Conservation (phyloP, 2,329 filamentous ascomycete species). For the Xylaria polymorpha region DNA sequence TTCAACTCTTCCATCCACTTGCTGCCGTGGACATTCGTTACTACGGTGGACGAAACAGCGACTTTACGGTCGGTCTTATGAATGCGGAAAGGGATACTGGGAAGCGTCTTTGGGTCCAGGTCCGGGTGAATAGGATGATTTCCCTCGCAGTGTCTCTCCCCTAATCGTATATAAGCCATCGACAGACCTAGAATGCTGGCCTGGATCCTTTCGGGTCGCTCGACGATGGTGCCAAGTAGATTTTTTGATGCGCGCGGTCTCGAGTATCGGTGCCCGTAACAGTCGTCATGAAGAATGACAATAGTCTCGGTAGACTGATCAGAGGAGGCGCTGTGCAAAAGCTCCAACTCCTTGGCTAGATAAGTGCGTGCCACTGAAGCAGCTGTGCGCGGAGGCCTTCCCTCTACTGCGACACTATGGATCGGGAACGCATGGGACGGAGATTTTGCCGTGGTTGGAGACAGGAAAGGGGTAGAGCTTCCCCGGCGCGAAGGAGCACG, state of each 20-base stretch:
- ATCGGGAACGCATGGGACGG: slow-evolving; percentile 48
- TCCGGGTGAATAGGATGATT: slow-evolving; percentile 74
- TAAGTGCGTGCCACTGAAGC: slow-evolving; percentile 72
- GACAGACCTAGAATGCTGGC: slow-evolving; percentile 85
- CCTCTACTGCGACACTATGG: slow-evolving; percentile 52
- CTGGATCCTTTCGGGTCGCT: slow-evolving; percentile 90
- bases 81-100: slow-evolving; percentile 82
- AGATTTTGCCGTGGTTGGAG: slow-evolving; percentile 55
- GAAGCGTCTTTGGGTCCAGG: slow-evolving; percentile 64
- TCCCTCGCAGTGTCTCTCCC: slow-evolving; percentile 80
- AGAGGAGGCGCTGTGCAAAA: slow-evolving; percentile 64
- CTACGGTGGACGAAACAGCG: slow-evolving; percentile 77
- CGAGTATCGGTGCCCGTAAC: slow-evolving; percentile 93
- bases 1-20: slow-evolving; percentile 95
- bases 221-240: slow-evolving; percentile 83
- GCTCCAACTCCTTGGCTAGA: slow-evolving; percentile 75
- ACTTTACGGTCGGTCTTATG: slow-evolving; percentile 80
- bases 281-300: slow-evolving; percentile 90
- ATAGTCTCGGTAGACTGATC: slow-evolving; percentile 69
- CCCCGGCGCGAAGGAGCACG: slow-evolving; percentile 60
- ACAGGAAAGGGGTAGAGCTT: slow-evolving; percentile 59
- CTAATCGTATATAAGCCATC: slow-evolving; percentile 89
- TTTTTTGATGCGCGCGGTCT: slow-evolving; percentile 80
- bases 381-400: slow-evolving; percentile 59
- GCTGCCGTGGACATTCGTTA: slow-evolving; percentile 89